Evolutionary conservation across 495 filamentous ascomycete species (phyloP).

Genomic region (Staphylotrichum longicolle): DNA sequence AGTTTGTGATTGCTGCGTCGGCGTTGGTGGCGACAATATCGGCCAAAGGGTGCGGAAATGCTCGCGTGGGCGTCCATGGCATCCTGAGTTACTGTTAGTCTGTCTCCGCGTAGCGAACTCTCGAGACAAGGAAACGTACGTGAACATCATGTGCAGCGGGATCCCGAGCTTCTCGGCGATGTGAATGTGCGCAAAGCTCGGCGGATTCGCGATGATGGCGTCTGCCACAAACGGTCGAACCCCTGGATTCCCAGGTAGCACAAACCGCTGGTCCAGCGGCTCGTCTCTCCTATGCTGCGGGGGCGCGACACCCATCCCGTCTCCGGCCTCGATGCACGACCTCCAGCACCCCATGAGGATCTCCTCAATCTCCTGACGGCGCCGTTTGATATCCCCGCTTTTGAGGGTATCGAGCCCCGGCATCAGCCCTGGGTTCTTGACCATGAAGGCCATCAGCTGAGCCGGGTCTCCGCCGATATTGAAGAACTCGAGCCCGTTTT

Average conservation of each 20-base stretch:
- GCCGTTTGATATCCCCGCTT: constrained; percentile 60
- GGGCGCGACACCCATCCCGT: constrained; percentile 30
- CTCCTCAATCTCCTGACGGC: constrained; percentile 59
- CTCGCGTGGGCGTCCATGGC: constrained; percentile 61
- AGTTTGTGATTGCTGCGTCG: constrained; percentile 60
- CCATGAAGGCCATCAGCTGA: constrained; percentile 79
- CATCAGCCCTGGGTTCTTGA: constrained; percentile 73
- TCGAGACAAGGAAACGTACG: constrained; percentile 12
- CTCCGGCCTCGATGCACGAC: constrained; percentile 56
- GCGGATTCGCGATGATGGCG: constrained; percentile 70
- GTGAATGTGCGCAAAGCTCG: constrained; percentile 64
- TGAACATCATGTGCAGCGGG: constrained; percentile 67
- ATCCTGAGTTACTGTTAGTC: constrained; percentile 31
- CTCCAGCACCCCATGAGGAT: constrained; percentile 64
- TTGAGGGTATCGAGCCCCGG: constrained; percentile 62
- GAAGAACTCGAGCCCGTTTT: constrained; percentile 69
- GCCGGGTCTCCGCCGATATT: constrained; percentile 68
- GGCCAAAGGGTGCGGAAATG: constrained; percentile 69
- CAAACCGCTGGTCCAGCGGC: constrained; percentile 24
- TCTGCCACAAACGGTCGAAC: constrained; percentile 61
- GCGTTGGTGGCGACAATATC: constrained; percentile 62
- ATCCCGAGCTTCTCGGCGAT: constrained; percentile 63
- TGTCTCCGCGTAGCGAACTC: background rate
- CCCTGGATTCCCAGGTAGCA: constrained; percentile 22
- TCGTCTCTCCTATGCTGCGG: constrained; percentile 19